Percentiles rank a stretch among this genome's conserved stretches.
phyloP scores from a whole-genome alignment of 1,284 basidiomycete species.

The Rhodotorula mucilaginosa region DNA sequence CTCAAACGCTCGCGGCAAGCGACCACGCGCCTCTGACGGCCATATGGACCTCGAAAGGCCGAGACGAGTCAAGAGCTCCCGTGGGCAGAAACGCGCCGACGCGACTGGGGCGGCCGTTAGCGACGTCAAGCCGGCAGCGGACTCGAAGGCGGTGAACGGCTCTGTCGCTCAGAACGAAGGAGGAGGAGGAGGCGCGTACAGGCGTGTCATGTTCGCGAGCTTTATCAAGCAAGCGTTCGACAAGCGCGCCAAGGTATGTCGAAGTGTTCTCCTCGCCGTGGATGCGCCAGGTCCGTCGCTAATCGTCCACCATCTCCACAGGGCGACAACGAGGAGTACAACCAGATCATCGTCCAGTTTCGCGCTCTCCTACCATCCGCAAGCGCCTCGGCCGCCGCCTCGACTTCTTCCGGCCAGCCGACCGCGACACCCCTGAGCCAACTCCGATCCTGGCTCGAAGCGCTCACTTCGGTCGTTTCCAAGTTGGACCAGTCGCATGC shows the following conservation, averaged over 20 bases:
- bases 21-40: slow-evolving; percentile 6
- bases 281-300: neutral
- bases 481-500: slow-evolving; percentile 75
- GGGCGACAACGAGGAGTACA: slow-evolving; percentile 53
- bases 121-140: neutral
- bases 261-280: neutral
- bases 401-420: slow-evolving; percentile 29
- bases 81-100: slow-evolving; percentile 17
- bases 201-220: slow-evolving; percentile 75
- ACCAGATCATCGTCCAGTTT: slow-evolving; percentile 58
- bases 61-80: slow-evolving; percentile 12
- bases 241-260: slow-evolving; percentile 65
- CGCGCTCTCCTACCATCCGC: slow-evolving; percentile 45
- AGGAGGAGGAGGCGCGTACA: slow-evolving; percentile 12
- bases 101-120: slow-evolving; percentile 1
- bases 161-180: neutral
- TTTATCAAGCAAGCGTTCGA: slow-evolving; percentile 78
- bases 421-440: slow-evolving; percentile 25
- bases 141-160: neutral
- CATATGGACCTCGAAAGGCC: slow-evolving; percentile 12
- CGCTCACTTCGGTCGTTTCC: slow-evolving; percentile 58
- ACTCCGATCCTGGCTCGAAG: slow-evolving; percentile 50
- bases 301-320: slow-evolving; percentile 58
- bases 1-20: slow-evolving; percentile 10
- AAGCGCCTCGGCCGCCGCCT: slow-evolving; percentile 34